Evolutionary conservation across 176 grass and related monocot genomes (phyloP).

Genomic region (Thalia dealbata): DNA sequence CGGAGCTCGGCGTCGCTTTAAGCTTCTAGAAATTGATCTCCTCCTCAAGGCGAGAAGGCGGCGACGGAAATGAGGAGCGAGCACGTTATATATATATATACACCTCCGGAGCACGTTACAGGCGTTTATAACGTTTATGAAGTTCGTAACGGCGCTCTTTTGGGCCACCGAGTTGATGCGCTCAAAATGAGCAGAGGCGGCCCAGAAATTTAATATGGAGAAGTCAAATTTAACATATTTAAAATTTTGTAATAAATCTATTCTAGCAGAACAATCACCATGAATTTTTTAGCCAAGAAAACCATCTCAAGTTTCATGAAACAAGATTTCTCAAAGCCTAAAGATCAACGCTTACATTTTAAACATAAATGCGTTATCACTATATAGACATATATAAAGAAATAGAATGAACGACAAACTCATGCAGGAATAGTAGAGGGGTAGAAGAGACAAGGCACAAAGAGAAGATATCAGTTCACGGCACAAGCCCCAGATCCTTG

Average conservation of each 20-base stretch:
- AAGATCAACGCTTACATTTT: neutral
- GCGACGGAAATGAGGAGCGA: neutral
- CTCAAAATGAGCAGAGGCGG: no score
- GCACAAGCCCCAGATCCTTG: slow-evolving; percentile 4
- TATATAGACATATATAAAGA: neutral
- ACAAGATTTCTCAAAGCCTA: neutral
- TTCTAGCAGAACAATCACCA: no score
- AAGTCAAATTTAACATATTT: no score
- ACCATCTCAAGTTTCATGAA: neutral
- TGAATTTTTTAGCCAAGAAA: neutral
- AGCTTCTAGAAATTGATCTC: neutral
- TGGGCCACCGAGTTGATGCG: no score
- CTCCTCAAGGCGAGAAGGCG: neutral
- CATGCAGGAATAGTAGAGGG: neutral
- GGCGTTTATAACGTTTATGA: no score
- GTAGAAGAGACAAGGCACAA: neutral
- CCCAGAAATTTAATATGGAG: no score
- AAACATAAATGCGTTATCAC: neutral
- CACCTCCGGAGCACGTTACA: no score
- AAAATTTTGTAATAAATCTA: no score
- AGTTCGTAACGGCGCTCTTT: no score
- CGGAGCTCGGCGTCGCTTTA: neutral
- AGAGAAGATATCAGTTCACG: neutral
- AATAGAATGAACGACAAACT: neutral
- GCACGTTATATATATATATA: no score